Conservation (phyloP, 306 rosid genomes). For the Luffa aegyptiaca region DNA sequence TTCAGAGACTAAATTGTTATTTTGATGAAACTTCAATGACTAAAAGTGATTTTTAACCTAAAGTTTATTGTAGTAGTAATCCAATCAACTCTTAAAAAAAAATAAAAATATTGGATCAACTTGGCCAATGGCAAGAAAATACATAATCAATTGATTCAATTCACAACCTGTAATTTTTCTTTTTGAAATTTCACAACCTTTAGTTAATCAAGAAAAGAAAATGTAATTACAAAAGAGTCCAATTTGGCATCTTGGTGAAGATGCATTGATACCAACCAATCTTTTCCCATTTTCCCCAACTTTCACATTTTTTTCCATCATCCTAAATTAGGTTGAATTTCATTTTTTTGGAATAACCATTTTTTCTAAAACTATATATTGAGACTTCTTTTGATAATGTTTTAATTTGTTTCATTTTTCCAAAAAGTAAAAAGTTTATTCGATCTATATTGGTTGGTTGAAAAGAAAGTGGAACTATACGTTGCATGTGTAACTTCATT, state of each 20-base stretch:
- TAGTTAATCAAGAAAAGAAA: not conserved
- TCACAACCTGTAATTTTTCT: no score
- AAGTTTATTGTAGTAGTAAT: no score
- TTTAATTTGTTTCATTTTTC: not conserved
- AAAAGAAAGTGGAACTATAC: no score
- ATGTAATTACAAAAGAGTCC: not conserved
- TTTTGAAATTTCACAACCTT: no score
- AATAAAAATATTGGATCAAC: no score
- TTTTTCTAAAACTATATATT: not conserved
- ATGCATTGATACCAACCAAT: not conserved
- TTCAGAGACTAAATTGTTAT: no score
- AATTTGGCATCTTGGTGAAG: not conserved
- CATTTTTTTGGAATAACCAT: not conserved
- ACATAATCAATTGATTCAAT: no score
- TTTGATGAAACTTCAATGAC: no score
- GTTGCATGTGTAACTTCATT: no score
- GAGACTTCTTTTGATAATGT: not conserved
- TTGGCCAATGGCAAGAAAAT: not conserved
- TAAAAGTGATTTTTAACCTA: no score
- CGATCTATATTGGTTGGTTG: no score
- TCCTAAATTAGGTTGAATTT: not conserved
- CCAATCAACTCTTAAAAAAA: no score
- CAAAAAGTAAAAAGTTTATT: not conserved
- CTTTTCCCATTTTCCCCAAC: not conserved
- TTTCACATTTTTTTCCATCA: not conserved